Evolutionary conservation across 2,329 filamentous ascomycete species (phyloP), one percentile per base, ranked within the genome.

Genomic region (Hymenoscyphus repandus): DNA sequence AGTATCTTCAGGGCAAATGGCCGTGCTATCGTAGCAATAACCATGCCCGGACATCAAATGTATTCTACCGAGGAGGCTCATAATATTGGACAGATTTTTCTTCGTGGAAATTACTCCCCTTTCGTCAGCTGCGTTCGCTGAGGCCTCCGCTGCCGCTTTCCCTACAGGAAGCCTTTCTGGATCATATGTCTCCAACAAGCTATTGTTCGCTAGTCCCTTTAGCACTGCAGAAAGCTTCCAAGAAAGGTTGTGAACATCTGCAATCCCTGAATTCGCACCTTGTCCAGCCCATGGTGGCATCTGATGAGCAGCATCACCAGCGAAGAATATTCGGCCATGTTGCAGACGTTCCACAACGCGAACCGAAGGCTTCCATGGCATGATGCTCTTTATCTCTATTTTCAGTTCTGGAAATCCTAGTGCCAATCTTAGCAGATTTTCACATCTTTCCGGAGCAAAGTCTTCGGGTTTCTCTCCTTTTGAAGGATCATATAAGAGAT

Each of bases 251-350:
- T 69, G 63, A 0, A 65, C 72, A 49, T 75, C 72, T 9, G 64
- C 53, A 45, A 73, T 52, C 2, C 60, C 61, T 54, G 67, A 65
- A 42, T 68, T 72, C 1, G 63, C 64, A 15, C 62, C 74, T 38
- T 74, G 73, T 4, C 74, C 75, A 1, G 67, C 69, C 51, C 69
- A 73, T 0, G 71, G 71, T 2, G 71, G 69, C 67, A 74, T 73
- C 7, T 76, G 56, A 59, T 78, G 74, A 1, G 74, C 74, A 5
- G 74, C 70, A 58, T 78, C 74, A 1, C 76, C 76, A 6, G 77
- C 62, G 15, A 79, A 62, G 48, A 70, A 70, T 27, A 70, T 57
- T 5, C 65, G 61, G 0, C 62, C 64, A 6, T 54, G 34, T 41
- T 57, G 60, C 30, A 68, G 61, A 5, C 52, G 56, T 6, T 63